Base-by-base conservation (phyloP, 495 filamentous ascomycete species). In the Penicillium pulvis region DNA sequence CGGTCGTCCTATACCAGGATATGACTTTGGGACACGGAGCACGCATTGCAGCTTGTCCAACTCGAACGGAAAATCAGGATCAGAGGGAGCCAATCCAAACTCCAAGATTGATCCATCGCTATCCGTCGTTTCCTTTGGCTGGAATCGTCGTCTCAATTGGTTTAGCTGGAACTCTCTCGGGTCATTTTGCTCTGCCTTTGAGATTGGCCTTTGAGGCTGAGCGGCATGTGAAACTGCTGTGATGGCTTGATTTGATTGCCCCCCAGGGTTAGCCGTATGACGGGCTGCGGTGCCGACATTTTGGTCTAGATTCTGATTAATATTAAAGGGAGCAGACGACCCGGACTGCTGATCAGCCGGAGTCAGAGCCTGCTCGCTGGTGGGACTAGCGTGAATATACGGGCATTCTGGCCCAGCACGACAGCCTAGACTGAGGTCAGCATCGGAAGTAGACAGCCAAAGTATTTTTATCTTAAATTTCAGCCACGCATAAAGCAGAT, bases 61-160 rank as follows among this genome's bases (percentile, higher is more conserved):
- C 20, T 92, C 89, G 58, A 90, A 95, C 6, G 91, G 87, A 59
- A 93, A 93, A 66, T 95, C 91, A 0, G 91, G 91, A 66, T 95
- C 92, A n/a, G 90, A 93, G 6, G 92, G 92, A 14, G 70, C 72
- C 55, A 97, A 61, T 20, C 75, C 78, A 69, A 96, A 90, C 0
- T 74, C 69, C 20, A 93, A 70, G 14, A 80, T 79, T 7, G 80
- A 84, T 12, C 81, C 83, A 51, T 80, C 75, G 35, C 79, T 70
- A 53, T 82, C 71, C 10, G 71, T 74, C 16, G 72, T 75, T 64
- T 90, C 84, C 19, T 78, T 76, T 30, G 89, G 87, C 45, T 77
- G 81, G 67, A 85, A 95, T 12, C 92, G 84, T 33, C 86, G 85
- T 62, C 83, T 80, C 55, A 96, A 69, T 74, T 95, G 92, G 52